Base-by-base conservation (phyloP, 2,329 filamentous ascomycete species). In the Penicillium brasilianum region DNA sequence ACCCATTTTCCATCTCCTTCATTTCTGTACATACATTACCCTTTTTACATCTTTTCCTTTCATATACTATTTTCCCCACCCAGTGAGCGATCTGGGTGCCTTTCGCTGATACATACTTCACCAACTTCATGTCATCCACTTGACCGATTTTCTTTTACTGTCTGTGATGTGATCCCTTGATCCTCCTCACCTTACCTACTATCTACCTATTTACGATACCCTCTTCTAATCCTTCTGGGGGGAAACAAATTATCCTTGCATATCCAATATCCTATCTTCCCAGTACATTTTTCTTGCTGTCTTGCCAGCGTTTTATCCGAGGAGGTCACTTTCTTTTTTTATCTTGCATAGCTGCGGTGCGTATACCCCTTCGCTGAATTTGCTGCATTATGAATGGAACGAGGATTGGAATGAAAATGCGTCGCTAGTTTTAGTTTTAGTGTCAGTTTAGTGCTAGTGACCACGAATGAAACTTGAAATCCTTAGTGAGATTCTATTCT, bases 321-420 rank as follows among this genome's bases (percentile, higher is more conserved):
- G 60, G 63, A 65, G 63, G 66, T 59, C 57, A 55, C 57, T 69
- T 68, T 64, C 58, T 50, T 62, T 63, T 64, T 63, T 50, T 57
- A 59, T 65, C 66, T 66, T 71, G 69, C 71, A 74, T 73, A 65
- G 67, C 65, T 71, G 65, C 66, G 71, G 71, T 71, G 72, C 69
- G 64, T 65, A 73, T 70, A 74, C 72, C 72, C 71, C 68, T 66
- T 72, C 60, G 68, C 61, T 68, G 58, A 57, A 65, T 71, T 75
- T 73, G 64, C 64, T 71, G 62, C 59, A 61, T 67, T 66, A 62
- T 70, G 62, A 59, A 68, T 65, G 20, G 32, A 51, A 34, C 48
- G 48, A 18, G 52, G 58, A 34, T 56, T 10, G 22, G 20, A 28
- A 9, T 18, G 8, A 6, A 32, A 3, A 14, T 39, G 9, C 25